These are phyloP conservation scores for Aspergillus ochraceoroseus DNA, from an alignment of 2,329 filamentous ascomycete genomes.

Conservation along the genomic window DNA sequence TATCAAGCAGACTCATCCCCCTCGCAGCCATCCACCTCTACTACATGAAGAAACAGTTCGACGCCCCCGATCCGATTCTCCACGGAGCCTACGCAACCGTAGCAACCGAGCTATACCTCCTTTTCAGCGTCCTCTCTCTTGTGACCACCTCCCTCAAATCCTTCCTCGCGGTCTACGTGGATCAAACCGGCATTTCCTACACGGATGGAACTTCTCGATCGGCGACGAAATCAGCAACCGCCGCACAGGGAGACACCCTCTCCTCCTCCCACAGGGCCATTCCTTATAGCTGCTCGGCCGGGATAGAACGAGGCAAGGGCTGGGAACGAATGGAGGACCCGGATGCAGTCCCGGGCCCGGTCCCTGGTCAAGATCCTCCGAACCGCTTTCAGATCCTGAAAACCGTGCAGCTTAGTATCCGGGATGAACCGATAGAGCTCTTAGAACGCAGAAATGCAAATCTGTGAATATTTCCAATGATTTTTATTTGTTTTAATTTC, in stretches of 20 bases:
- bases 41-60: conserved; percentile 31
- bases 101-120: conserved; percentile 41
- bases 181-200: conserved; percentile 24
- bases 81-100: conserved; percentile 34
- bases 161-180: conserved; percentile 39
- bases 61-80: conserved; percentile 38
- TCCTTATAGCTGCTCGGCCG: background rate
- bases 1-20: conserved; percentile 38
- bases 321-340: background rate
- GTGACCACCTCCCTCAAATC: conserved; percentile 45
- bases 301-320: background rate
- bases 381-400: conserved; percentile 3
- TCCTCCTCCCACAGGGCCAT: background rate
- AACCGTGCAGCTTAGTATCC: conserved; percentile 1
- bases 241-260: background rate
- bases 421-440: conserved; percentile 7
- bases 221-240: background rate
- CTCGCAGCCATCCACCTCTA: conserved; percentile 38
- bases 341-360: background rate
- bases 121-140: conserved; percentile 41
- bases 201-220: conserved; percentile 14
- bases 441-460: too few species aligned
- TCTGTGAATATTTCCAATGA: too few species aligned
- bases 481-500: too few species aligned
- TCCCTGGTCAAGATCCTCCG: background rate